Evolutionary conservation across 1,284 basidiomycete genomes (phyloP), one percentile per base, ranked within the genome.

Genomic region (Cutaneotrichosporon dermatis): DNA sequence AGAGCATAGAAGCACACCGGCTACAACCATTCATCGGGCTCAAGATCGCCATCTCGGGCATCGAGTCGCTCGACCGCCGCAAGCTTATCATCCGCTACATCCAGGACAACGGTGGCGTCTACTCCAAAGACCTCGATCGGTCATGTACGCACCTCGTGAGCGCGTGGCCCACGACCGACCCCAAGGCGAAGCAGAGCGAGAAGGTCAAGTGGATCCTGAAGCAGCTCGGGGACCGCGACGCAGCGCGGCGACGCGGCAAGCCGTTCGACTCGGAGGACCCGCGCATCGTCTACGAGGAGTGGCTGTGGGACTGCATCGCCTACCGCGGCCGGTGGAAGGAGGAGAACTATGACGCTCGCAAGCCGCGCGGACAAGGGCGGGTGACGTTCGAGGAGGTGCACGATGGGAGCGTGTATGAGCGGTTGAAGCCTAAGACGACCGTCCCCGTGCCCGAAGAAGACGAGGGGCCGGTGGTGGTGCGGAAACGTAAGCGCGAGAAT

Each of bases 231-330:
- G 57, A 69, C 12, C 64, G 69, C 25, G 69, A 70, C 25, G 64
- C 65, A 33, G 51, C 51, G 10, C 60, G 69, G 39, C 55, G 71
- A 13, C 64, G 67, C 37, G 73, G 74, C 1, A 65, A 67, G 41
- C 66, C 62, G 35, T 51, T 62, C 12, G 65, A 68, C 2, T 64
- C 55, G 34, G 69, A 71, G 10, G 68, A 71, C 54, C 74, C 75
- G 40, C 63, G 64, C 51, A 71, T 76, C 53, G 67, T 75, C 2
- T 76, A 76, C 60, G 74, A 76, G 52, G 74, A 76, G 54, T 79
- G 77, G 77, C 65, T 79, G n/a, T 77, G 76, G 76, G 77, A 79
- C 66, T 77, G 77, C 51, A 66, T 76, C 8, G 70, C 62, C 10
- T 77, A 69, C 54, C 57, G 60, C 10, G 77, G 76, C 4, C 67